Evolutionary conservation across 2,329 filamentous ascomycete genomes (phyloP).

Genomic region (Botrytis squamosa): DNA sequence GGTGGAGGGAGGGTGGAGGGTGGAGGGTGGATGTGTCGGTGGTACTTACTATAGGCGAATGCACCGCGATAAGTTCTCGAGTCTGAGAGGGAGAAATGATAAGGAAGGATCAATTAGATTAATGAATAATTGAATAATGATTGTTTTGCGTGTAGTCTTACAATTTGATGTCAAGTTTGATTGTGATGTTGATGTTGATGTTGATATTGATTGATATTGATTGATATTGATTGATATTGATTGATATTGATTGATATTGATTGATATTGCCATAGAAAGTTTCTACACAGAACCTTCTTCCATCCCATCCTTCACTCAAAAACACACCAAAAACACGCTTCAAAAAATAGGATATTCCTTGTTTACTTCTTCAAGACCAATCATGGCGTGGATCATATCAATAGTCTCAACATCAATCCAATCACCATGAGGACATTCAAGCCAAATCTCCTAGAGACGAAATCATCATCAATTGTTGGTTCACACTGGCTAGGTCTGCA

Average conservation of each 20-base stretch:
- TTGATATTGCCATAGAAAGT: not conserved
- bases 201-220: not conserved
- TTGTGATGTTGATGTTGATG: too few species aligned
- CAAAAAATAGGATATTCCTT: conserved; percentile 4
- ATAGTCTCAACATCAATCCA: not conserved
- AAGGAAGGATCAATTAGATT: not conserved
- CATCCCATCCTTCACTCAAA: not conserved
- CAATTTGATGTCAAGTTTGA: not conserved
- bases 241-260: not conserved
- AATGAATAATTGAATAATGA: not conserved
- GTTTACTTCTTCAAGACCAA: not conserved
- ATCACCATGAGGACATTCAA: not conserved
- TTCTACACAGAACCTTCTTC: too few species aligned
- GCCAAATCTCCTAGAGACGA: too few species aligned
- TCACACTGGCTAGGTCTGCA: not conserved
- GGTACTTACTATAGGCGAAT: not conserved
- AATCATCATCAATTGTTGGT: not conserved
- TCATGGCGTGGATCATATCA: not conserved
- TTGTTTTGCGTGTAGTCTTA: too few species aligned
- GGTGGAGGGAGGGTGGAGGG: not conserved
- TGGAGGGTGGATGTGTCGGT: not conserved
- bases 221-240: not conserved
- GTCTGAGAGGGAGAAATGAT: conserved; percentile 5
- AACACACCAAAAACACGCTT: not conserved
- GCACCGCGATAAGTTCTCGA: conserved; percentile 22